phyloP scores from a whole-genome alignment of 345 rosid species.

The Arabidopsis thaliana region TAIR10.1 NC_003075.7:16400001-16400500 shows the following conservation, averaged over 20 bases:
- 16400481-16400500: slow-evolving; percentile 86
- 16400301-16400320: background rate
- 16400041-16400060: slow-evolving; percentile 3
- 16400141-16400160: slow-evolving; percentile 94
- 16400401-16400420: slow-evolving; percentile 87
- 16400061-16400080: slow-evolving; percentile 1
- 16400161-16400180: slow-evolving; percentile 67
- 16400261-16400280: slow-evolving; percentile 16
- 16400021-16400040: background rate
- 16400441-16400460: slow-evolving; percentile 98
- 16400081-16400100: slow-evolving; percentile 63
- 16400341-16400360: slow-evolving; percentile 81
- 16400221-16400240: slow-evolving; percentile 90
- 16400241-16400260: slow-evolving; percentile 84
- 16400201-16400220: slow-evolving; percentile 97
- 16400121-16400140: slow-evolving; percentile 88
- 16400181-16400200: slow-evolving; percentile 99
- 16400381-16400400: slow-evolving; percentile 73
- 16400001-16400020: slow-evolving; percentile 33
- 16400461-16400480: slow-evolving; percentile 75
- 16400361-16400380: slow-evolving; percentile 91
- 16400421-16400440: slow-evolving; percentile 83
- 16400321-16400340: slow-evolving; percentile 29
- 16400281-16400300: background rate
- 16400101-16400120: slow-evolving; percentile 89